Evolutionary conservation across 2,329 filamentous ascomycete genomes (phyloP).

Genomic region (Passalora sequoiae): DNA sequence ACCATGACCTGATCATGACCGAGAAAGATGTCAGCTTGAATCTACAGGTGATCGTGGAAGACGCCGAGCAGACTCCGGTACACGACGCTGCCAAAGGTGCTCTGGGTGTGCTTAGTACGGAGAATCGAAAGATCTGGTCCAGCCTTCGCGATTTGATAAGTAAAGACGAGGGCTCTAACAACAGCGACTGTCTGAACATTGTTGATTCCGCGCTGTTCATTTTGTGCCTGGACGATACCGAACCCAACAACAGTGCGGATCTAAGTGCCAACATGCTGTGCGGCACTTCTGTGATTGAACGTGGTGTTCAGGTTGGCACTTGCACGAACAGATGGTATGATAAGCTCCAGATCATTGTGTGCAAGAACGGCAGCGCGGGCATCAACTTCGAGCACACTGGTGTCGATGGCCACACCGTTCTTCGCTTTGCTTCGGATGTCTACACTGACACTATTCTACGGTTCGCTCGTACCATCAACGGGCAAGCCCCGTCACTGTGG

Average conservation of each 20-base stretch:
- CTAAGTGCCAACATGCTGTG: conserved; percentile 99
- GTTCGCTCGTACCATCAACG: conserved; percentile 92
- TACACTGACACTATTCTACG: conserved; percentile 97
- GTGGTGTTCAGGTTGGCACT: conserved; percentile 91
- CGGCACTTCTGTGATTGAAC: conserved; percentile 84
- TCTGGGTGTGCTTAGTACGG: conserved; percentile 86
- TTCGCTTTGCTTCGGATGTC: conserved; percentile 91
- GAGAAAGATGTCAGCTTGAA: conserved; percentile 91
- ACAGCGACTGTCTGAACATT: conserved; percentile 90
- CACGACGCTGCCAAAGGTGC: conserved; percentile 94
- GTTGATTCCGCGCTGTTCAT: conserved; percentile 92
- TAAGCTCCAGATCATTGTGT: conserved; percentile 97
- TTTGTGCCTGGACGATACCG: conserved; percentile 86
- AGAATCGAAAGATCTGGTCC: conserved; percentile 96
- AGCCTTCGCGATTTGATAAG: conserved; percentile 82
- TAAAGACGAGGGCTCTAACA: conserved; percentile 81
- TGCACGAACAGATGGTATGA: conserved; percentile 99
- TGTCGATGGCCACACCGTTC: conserved; percentile 92
- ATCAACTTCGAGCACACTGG: conserved; percentile 99
- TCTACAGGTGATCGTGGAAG: conserved; percentile 83
- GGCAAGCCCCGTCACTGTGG: conserved; percentile 86
- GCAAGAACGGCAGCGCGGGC: conserved; percentile 94
- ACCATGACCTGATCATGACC: conserved; percentile 93
- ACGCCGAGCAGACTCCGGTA: conserved; percentile 82
- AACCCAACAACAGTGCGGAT: conserved; percentile 71